Evolutionary conservation across 2,329 filamentous ascomycete genomes (phyloP).

Genomic region (Scortechinia acanthostroma): DNA sequence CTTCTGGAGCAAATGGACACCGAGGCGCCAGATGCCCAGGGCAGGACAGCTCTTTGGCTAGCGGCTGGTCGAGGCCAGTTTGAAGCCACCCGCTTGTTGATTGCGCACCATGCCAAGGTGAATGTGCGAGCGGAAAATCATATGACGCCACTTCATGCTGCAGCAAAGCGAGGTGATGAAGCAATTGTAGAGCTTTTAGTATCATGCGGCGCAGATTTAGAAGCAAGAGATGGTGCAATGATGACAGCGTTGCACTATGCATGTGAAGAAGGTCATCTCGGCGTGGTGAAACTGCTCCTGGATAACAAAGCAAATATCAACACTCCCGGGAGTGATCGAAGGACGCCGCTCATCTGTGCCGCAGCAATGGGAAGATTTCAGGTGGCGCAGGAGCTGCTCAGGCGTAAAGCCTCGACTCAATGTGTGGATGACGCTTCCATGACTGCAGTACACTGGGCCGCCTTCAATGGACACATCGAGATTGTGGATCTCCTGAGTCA

Average conservation of each 20-base stretch:
- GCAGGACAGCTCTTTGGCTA: constrained; percentile 22
- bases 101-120: constrained; percentile 18
- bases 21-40: constrained; percentile 17
- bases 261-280: constrained; percentile 16
- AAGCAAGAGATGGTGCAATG: constrained; percentile 22
- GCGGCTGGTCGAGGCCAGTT: constrained; percentile 21
- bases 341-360: constrained; percentile 23
- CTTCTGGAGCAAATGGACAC: constrained; percentile 15
- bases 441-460: constrained; percentile 26
- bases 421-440: constrained; percentile 19
- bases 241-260: constrained; percentile 25
- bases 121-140: constrained; percentile 20
- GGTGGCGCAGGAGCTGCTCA: constrained; percentile 17
- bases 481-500: constrained; percentile 19
- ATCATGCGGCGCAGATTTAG: constrained; percentile 18
- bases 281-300: constrained; percentile 16
- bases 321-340: constrained; percentile 16
- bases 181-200: constrained; percentile 20
- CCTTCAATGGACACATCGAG: constrained; percentile 24
- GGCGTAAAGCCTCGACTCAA: constrained; percentile 16
- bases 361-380: constrained; percentile 16
- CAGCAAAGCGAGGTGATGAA: constrained; percentile 19
- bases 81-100: constrained; percentile 18
- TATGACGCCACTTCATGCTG: constrained; percentile 21
- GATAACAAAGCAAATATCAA: constrained; percentile 20